Evolutionary conservation across 805 yeast species (phyloP), one percentile per base, ranked within the genome.

Genomic region (Geotrichum ghanense): DNA sequence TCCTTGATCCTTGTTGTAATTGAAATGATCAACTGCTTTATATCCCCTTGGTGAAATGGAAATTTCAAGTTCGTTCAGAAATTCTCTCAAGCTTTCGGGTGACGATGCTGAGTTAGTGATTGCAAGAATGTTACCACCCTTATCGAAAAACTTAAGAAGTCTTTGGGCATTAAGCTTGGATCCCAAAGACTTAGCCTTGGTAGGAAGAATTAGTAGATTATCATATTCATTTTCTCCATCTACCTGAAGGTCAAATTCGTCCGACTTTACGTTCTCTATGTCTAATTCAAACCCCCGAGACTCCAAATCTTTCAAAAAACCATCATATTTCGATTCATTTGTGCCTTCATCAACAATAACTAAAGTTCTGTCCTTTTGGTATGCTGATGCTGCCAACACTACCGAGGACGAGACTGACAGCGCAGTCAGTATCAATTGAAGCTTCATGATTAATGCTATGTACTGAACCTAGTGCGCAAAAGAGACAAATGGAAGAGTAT

Each of bases 51-150:
- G 94, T 43, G 92, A 75, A 48, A 96, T 84, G 56, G 71, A 76
- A 45, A 92, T 79, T 25, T 96, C 98, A 53, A 89, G 65, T 60
- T 89, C 87, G 56, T 79, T 76, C 53, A 86, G 73, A 56, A 83
- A 81, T 2, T 74, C 67, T 50, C 86, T 76, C 26, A 83, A 65
- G 17, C 81, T 75, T 22, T 83, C 85, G 35, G 81, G 76, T 14
- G 72, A 57, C 16, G 74, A 75, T 6, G 56, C 52, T 20, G 80
- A 74, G 34, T 73, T 65, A 0, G 82, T 73, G 12, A 86, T 68
- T 12, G 80, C 75, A 16, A 92, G 57, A 6, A 92, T 61, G 60
- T 88, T 83, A 50, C 96, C 96, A 42, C 90, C 86, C 12, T 68
- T 71, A 53, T 74, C 63, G 52, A 79, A 69, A 56, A 79, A 86